Percentiles rank a stretch among this genome's conserved stretches.
Conservation (phyloP, 140 eudicot genomes). For the Senecio squalidus region DNA sequence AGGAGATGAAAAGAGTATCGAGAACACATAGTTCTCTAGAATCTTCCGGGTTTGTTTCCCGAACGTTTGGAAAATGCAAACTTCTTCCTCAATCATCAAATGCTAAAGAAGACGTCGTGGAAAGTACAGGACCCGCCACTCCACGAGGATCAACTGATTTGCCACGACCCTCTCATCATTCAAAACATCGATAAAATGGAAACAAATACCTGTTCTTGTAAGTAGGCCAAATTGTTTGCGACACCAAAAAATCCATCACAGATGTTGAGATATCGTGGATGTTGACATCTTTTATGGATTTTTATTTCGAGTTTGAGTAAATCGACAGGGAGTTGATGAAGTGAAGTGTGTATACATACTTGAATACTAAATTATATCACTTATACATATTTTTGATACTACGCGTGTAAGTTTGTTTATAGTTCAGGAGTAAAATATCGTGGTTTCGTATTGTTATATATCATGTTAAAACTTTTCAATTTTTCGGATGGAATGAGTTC, state of each 20-base stretch:
- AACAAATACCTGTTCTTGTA: slow-evolving; percentile 3
- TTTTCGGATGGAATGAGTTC: no score
- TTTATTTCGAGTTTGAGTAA: background rate
- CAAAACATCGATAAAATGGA: slow-evolving; percentile 37
- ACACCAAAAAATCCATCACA: slow-evolving; percentile 22
- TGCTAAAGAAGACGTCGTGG: slow-evolving; percentile 40
- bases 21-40: slow-evolving; percentile 54
- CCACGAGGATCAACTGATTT: slow-evolving; percentile 70
- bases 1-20: slow-evolving; percentile 58
- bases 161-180: slow-evolving; percentile 44
- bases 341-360: slow-evolving; percentile 1
- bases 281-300: slow-evolving; percentile 36
- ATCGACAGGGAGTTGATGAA: background rate
- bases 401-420: background rate
- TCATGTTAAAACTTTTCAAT: background rate
- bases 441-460: background rate
- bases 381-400: slow-evolving; percentile 19
- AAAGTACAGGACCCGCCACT: slow-evolving; percentile 50
- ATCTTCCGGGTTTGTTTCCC: slow-evolving; percentile 49
- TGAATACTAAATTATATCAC: slow-evolving; percentile 31
- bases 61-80: slow-evolving; percentile 61
- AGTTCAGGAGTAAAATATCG: background rate
- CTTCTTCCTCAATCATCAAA: slow-evolving; percentile 57
- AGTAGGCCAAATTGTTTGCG: slow-evolving; percentile 10
- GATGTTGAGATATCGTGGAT: slow-evolving; percentile 22